Evolutionary conservation across 106 monocot species (phyloP), one percentile per base, ranked within the genome.

Genomic region (Allium fistulosum): DNA sequence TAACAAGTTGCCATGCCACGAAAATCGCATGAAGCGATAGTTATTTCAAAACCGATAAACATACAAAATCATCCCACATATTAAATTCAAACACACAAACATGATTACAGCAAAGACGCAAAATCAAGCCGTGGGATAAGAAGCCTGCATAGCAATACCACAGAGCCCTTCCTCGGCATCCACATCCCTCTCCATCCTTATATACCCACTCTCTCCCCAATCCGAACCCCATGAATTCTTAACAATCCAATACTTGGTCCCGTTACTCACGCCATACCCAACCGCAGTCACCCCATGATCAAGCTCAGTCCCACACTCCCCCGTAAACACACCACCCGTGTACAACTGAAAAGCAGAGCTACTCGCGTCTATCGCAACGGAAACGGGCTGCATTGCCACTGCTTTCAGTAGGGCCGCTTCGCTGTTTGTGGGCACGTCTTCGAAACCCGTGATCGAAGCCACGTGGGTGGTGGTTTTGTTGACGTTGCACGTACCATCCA

Each of bases 301-400:
- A 2, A 71, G 59, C 1, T 71, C 49, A 10, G 71, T 71, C 12
- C 22, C 71, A 17, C 61, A 71, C 7, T 15, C 28, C 1, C 71
- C 71, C 2, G 49, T 61, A 60, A 71, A 71, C 10, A 61, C 49
- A 10, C 71, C 71, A 7, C 59, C 11, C 6, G 13, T 7, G 58
- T 81, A 81, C 15, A 63, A 22, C 49, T 71, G 71, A 61, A 71
- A 71, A n/a, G 4, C 49, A 5, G 0, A 18, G 17, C 68, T 28
- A 7, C 68, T 56, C 11, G 68, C 68, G 15, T 68, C 68, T 22
- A 68, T 55, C 28, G 68, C 53, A 8, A 68, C 66, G 13, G 66
- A 67, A 14, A 67, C 66, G 2, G 66, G 66, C 26, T 67, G 66
- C 7, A 4, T 51, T 5, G 66, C 48, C 49, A 67, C 66, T 16